Evolutionary conservation across 768 basidiomycete species (phyloP).

Genomic region (Phylloporus sp.): DNA sequence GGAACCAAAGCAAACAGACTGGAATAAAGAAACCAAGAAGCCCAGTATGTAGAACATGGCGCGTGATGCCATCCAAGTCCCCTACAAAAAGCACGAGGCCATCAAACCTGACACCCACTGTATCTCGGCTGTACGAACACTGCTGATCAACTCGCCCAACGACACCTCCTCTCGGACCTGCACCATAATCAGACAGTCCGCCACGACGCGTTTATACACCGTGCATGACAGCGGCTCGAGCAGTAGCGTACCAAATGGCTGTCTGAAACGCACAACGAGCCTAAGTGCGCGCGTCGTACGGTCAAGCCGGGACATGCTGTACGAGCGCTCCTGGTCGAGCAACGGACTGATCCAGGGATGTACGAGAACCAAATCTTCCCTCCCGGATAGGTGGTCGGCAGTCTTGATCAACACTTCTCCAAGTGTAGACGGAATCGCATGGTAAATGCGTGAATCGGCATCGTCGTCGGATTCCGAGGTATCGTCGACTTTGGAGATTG

Average conservation of each 20-base stretch:
- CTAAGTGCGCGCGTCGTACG: neutral
- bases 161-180: neutral
- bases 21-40: no score
- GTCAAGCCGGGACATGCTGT: neutral
- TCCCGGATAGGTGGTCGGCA: neutral
- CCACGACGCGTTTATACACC: neutral
- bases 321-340: constrained; percentile 3
- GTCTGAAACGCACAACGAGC: neutral
- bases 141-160: neutral
- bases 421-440: neutral
- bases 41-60: no score
- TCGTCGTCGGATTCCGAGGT: neutral
- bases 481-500: neutral
- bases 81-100: no score
- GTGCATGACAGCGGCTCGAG: neutral
- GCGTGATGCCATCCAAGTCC: no score
- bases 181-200: neutral
- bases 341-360: neutral
- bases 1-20: no score
- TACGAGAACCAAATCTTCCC: neutral
- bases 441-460: neutral
- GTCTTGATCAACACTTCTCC: constrained; percentile 4
- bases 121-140: neutral
- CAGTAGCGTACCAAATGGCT: constrained; percentile 3
- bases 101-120: no score